Base-by-base conservation (phyloP, 2,329 filamentous ascomycete genomes). In the Elsinoe fawcettii region DNA sequence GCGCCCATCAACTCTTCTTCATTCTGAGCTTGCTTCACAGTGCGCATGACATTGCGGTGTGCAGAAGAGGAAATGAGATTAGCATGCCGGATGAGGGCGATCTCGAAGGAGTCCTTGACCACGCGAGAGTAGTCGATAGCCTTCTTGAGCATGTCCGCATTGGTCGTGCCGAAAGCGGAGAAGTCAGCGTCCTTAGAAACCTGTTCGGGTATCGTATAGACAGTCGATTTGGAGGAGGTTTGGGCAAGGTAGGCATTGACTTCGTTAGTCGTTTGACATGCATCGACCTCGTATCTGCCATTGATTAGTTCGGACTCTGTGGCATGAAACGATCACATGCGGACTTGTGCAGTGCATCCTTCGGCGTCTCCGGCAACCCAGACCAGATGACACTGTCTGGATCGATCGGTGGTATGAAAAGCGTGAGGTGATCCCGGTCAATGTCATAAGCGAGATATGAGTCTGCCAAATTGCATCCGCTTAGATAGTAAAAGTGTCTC, bases 321-420 rank as follows among this genome's bases (percentile, higher is more conserved):
- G 5, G 9, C 5, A 30, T 30, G 9, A 9, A 9, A 9, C 27
- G 27, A 30, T 30, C n/a, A 9, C 9, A 9, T 5, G 27, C 27
- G 27, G 27, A 96, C 62, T 81, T 80, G 49, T 81, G 73, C 60
- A 87, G 74, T 5, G 92, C 92, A 67, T 96, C 87, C 41, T 87
- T 80, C 32, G 80, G 74, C 34, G 84, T 88, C 60, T 95, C 76
- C 0, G 92, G 93, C 14, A 97, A 80, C 11, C 93, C 93, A 25
- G 87, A 88, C 92, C 92, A 99, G 67, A 97, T 89, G 59, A 97
- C 90, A 56, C 84, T 85, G 43, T 93, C 88, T n/a, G 89, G 82
- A 64, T 96, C 85, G 65, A 91, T 81, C 14, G 90, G 88, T 1
- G 93, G 92, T 65, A 99, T 92, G 75, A 91, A 99, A 51, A 99